Evolutionary conservation across 2,329 filamentous ascomycete genomes (phyloP), one percentile per base, ranked within the genome.

Genomic region (Botrytis aclada): DNA sequence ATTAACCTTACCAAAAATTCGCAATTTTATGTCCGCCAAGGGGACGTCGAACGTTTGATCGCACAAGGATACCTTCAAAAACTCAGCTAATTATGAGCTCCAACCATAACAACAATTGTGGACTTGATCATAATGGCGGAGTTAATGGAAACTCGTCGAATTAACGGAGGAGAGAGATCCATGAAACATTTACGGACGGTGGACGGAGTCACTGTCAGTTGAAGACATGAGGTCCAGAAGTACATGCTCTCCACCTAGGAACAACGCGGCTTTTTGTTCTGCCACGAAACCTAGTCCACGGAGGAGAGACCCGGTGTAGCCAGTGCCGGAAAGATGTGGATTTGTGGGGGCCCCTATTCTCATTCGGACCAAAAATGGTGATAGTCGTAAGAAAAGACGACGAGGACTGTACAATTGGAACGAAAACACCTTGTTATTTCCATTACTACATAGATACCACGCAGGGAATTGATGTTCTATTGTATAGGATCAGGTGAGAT

Each of bases 1-100:
- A 98, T 99, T 79, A 98, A 93, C 74, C 87, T 99, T 84, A 97
- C 94, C 54, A 98, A 97, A 83, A 98, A 99, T 83, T 98, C 95
- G 80, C 96, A 99, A 81, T 97, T 99, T 81, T 98, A 97, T 80
- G 96, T 99, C 56, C 89, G 95, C 64, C 94, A 98, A 80, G 95
- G 94, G 37, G 96, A 99, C 83, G 96, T 99, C 10, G 96, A 99
- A 83, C 89, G 95, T 69, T 83, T 99, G 78, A 98, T 99, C 79
- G 89, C 94, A 25, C 95, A 98, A 81, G 96, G 96, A 32, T 99
- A 98, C 83, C 85, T 99, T 76, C 95, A 98, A 82, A 94, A 94
- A 79, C 86, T 99, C 77, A 90, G 90, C 81, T 98, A 86, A 93
- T 54, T 10, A 56, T 41, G 41, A 67, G 34, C 16, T 56, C 12